A percentile compares a stretch with the other conserved stretches of the same genome.
These are phyloP conservation scores for Elongisporangium anandrum DNA, from an alignment of 352 stramenopile species.

Conservation along the genomic window DNA sequence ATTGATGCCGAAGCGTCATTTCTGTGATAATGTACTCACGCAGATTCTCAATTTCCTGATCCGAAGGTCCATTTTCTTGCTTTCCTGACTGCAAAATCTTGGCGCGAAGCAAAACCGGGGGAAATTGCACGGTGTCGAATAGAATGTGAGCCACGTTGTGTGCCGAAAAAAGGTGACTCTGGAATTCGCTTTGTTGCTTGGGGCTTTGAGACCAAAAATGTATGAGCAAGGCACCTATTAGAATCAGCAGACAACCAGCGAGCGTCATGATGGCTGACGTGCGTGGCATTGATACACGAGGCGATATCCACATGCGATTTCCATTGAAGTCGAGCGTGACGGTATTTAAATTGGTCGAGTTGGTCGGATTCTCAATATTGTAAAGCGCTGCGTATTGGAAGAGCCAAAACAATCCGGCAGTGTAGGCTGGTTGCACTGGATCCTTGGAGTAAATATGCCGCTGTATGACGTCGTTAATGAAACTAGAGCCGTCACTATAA, in stretches of 20 bases:
- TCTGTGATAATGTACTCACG: neutral
- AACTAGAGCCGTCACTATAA: no score
- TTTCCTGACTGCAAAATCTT: neutral
- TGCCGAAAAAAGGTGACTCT: neutral
- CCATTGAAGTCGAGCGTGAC: neutral
- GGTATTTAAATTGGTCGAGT: neutral
- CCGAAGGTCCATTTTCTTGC: neutral
- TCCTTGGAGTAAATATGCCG: no score
- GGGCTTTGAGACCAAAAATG: neutral
- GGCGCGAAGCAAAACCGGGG: neutral
- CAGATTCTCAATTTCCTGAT: neutral
- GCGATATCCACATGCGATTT: neutral
- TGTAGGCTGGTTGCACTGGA: no score
- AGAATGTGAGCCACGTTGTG: neutral
- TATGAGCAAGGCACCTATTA: neutral
- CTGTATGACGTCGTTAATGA: no score
- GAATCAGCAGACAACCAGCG: neutral
- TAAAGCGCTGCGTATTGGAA: neutral
- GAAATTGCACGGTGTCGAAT: neutral
- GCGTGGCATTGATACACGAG: neutral
- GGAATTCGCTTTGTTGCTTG: neutral
- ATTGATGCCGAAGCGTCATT: neutral
- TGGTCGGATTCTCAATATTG: neutral
- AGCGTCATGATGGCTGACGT: neutral
- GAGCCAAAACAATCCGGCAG: no score